Conservation (phyloP, 306 rosid genomes). For the Alnus rubra region DNA sequence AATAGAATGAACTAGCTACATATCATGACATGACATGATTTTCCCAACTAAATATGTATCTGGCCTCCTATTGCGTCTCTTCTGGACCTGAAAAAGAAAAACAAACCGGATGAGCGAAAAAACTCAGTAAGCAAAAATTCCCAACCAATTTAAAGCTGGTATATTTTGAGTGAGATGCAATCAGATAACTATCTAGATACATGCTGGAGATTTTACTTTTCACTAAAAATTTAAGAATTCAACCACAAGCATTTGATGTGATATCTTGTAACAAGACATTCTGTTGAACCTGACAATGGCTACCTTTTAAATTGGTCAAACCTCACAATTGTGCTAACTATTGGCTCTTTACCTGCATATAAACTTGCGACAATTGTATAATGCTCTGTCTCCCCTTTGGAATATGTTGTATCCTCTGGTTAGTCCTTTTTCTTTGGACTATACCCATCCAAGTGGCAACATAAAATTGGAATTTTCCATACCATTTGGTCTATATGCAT, state of each 20-base stretch:
- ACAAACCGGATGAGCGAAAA: no score
- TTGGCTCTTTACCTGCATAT: neutral
- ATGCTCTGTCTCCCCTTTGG: neutral
- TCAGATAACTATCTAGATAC: neutral
- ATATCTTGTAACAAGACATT: neutral
- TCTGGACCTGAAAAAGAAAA: no score
- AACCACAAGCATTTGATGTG: neutral
- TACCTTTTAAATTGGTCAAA: neutral
- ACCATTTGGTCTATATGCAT: neutral
- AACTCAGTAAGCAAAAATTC: no score
- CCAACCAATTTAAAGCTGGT: no score
- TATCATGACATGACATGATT: no score
- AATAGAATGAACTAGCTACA: no score
- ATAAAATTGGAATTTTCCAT: neutral
- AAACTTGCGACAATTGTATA: neutral
- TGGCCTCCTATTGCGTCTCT: no score
- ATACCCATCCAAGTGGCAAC: neutral
- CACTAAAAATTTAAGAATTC: neutral
- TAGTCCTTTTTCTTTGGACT: neutral
- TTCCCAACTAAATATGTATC: no score
- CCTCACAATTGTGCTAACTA: neutral
- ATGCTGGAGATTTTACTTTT: neutral
- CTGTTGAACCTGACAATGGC: neutral
- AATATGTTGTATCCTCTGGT: neutral
- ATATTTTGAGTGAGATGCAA: neutral